Conservation (phyloP, 169 alveolate genomes). For the Cryptosporidium baileyi region DNA sequence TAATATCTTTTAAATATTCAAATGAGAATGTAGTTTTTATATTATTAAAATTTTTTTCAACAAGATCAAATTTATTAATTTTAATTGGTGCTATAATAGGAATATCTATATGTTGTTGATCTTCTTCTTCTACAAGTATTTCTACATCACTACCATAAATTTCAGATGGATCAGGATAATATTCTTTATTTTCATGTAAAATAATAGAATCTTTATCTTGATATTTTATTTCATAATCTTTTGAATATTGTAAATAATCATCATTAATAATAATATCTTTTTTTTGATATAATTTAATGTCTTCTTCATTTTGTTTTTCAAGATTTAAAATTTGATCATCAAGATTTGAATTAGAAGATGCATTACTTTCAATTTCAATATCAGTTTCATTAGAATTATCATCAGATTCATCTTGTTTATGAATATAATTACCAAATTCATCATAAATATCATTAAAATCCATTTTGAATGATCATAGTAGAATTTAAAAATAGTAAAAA, state of each 20-base stretch:
- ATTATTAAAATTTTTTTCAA: conserved; percentile 81
- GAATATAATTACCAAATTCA: conserved; percentile 99
- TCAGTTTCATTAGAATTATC: conserved; percentile 77
- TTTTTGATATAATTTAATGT: neutral
- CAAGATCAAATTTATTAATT: conserved; percentile 85
- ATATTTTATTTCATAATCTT: conserved; percentile 71
- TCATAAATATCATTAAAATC: conserved; percentile 89
- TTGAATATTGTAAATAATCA: neutral
- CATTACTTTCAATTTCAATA: conserved; percentile 56
- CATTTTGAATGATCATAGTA: neutral
- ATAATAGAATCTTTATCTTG: conserved; percentile 80
- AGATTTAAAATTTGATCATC: conserved; percentile 72
- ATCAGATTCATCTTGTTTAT: conserved; percentile 79
- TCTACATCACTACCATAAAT: conserved; percentile 92
- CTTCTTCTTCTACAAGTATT: conserved; percentile 94
- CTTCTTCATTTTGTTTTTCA: conserved; percentile 3
- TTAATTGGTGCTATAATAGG: conserved; percentile 96
- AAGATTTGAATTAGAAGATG: neutral
- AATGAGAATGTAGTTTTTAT: conserved; percentile 90
- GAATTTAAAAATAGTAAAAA: too few relatives aligned
- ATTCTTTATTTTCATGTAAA: conserved; percentile 92
- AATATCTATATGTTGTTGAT: conserved; percentile 96
- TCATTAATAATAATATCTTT: neutral
- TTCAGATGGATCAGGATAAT: conserved; percentile 91
- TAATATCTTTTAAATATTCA: conserved; percentile 91